phyloP scores from a whole-genome alignment of 768 basidiomycete genomes.

The Podaxis sp. region DNA sequence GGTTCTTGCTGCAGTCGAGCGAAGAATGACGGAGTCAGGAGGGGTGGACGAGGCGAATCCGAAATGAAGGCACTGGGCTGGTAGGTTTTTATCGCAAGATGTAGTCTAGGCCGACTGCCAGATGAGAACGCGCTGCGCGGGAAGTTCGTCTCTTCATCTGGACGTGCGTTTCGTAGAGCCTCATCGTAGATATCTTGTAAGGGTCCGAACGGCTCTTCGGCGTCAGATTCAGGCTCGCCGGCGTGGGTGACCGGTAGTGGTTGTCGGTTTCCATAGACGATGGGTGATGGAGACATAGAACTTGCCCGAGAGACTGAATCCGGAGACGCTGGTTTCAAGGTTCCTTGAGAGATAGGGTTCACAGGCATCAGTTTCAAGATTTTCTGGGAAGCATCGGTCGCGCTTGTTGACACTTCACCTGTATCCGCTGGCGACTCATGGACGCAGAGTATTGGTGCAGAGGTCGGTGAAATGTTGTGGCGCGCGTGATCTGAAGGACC shows the following conservation, averaged over 20 bases:
- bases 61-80: background rate
- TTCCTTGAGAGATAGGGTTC: background rate
- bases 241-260: background rate
- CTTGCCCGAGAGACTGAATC: background rate
- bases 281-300: background rate
- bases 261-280: background rate
- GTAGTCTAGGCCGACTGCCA: background rate
- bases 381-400: background rate
- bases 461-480: background rate
- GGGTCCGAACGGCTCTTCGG: background rate
- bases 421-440: background rate
- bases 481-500: background rate
- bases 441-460: background rate
- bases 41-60: constrained; percentile 4
- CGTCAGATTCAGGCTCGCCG: background rate
- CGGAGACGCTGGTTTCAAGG: background rate
- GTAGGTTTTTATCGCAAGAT: background rate
- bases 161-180: background rate
- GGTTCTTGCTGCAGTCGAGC: background rate
- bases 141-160: background rate
- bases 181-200: constrained; percentile 10
- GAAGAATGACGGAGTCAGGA: constrained; percentile 10
- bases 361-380: background rate
- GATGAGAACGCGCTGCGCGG: constrained; percentile 3
- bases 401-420: too few relatives aligned